Evolutionary conservation across 176 grass and related monocot species (phyloP).

Genomic region (Triticum turgidum): DNA sequence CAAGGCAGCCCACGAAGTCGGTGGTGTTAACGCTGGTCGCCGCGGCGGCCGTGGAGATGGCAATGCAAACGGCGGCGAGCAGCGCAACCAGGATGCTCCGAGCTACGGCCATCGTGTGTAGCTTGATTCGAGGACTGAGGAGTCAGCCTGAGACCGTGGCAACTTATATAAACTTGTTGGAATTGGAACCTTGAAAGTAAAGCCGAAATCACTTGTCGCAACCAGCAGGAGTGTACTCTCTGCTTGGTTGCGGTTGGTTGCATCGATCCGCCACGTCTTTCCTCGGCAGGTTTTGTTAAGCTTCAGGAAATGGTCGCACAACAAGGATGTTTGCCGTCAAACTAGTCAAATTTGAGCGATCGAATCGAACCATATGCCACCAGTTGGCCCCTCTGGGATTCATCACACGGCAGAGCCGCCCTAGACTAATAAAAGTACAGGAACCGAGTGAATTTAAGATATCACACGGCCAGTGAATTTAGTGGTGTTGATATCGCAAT

Average conservation of each 20-base stretch:
- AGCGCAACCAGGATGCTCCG: background rate
- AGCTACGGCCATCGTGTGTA: background rate
- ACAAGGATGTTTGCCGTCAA: background rate
- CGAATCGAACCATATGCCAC: background rate
- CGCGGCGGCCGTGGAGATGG: background rate
- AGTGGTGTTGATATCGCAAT: background rate
- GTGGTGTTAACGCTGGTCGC: background rate
- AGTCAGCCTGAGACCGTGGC: too few species aligned
- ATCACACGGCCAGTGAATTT: background rate
- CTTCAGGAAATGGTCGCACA: background rate
- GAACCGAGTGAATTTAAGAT: background rate
- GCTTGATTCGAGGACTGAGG: background rate
- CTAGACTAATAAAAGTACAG: background rate
- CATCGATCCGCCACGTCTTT: background rate
- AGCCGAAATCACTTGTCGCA: background rate
- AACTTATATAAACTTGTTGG: background rate
- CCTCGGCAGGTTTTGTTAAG: background rate
- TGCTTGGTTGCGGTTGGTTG: background rate
- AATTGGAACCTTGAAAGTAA: background rate
- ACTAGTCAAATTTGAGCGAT: background rate
- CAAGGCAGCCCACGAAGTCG: conserved; percentile 50
- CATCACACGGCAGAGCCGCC: background rate
- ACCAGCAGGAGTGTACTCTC: background rate
- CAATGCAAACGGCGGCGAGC: background rate
- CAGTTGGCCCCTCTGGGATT: background rate